Evolutionary conservation across 108 stramenopile genomes (phyloP).

Genomic region (Cylindrotheca closterium): DNA sequence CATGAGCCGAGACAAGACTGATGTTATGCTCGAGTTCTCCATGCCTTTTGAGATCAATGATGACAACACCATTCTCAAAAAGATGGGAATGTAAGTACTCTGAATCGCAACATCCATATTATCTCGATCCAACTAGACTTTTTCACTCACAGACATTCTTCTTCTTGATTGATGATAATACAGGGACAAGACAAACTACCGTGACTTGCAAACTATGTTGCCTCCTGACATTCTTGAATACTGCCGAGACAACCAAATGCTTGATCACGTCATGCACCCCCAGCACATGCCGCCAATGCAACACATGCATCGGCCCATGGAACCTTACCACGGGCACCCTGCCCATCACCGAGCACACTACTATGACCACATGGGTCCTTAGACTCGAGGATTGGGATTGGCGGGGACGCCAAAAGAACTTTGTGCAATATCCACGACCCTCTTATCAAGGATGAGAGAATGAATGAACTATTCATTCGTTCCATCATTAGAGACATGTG

Average conservation of each 20-base stretch:
- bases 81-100: slow-evolving; percentile 77
- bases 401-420: no score
- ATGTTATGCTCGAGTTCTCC: slow-evolving; percentile 91
- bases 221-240: slow-evolving; percentile 61
- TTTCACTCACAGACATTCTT: slow-evolving; percentile 13
- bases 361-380: neutral
- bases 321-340: neutral
- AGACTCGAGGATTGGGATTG: no score
- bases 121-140: slow-evolving; percentile 1
- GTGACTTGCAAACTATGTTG: slow-evolving; percentile 49
- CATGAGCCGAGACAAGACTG: slow-evolving; percentile 80
- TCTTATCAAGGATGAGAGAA: no score
- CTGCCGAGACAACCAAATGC: slow-evolving; percentile 48
- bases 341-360: neutral
- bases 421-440: no score
- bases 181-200: slow-evolving; percentile 55
- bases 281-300: neutral
- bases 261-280: slow-evolving; percentile 36
- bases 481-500: no score
- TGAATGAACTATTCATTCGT: no score
- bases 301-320: neutral
- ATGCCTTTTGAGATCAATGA: slow-evolving; percentile 93
- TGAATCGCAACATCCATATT: no score
- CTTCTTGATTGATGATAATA: no score
- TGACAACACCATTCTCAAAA: slow-evolving; percentile 92